Evolutionary conservation across 345 rosid genomes (phyloP).

Genomic region (Eucalyptus sp.): DNA sequence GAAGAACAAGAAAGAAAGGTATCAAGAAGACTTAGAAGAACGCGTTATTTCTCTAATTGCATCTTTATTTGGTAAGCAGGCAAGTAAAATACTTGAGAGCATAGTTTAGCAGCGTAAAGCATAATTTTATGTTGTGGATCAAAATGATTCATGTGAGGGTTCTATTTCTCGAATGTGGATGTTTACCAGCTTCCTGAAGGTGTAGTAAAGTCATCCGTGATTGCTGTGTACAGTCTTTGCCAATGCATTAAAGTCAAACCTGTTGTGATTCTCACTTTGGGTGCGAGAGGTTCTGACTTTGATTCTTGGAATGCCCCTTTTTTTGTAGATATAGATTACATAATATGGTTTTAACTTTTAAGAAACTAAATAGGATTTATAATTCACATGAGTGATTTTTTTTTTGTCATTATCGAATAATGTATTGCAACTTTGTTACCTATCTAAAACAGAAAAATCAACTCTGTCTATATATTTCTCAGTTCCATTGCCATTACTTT

Average conservation of each 20-base stretch:
- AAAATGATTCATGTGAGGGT: not conserved
- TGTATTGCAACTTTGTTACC: not conserved
- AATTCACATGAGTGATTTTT: not conserved
- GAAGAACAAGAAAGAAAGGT: conserved; percentile 81
- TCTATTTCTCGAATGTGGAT: not conserved
- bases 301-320: not conserved
- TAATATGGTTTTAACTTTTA: not conserved
- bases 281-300: not conserved
- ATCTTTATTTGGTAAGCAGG: conserved; percentile 86
- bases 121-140: not conserved
- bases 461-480: not conserved
- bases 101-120: not conserved
- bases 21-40: conserved; percentile 89
- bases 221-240: not conserved
- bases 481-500: not conserved
- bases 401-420: not conserved
- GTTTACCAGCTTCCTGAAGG: not conserved
- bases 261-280: not conserved
- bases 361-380: not conserved
- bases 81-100: conserved; percentile 10
- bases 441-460: not conserved
- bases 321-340: not conserved
- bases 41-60: conserved; percentile 70
- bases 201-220: not conserved
- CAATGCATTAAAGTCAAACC: not conserved